Conservation (phyloP, 176 grass and related monocot genomes). For the Oryza longistaminata region DNA sequence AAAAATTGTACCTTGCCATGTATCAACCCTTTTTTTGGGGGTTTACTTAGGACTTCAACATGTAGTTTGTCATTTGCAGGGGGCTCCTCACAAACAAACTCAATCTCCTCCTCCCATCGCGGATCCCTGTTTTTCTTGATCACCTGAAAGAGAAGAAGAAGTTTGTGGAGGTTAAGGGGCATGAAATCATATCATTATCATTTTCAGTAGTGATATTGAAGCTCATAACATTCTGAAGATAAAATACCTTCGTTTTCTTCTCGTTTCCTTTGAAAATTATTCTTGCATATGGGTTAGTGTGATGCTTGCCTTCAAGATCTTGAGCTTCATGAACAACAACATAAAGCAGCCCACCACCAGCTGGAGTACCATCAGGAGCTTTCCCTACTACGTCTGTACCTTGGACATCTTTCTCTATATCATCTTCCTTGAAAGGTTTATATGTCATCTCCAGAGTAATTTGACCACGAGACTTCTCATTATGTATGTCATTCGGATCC, state of each 20-base stretch:
- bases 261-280: conserved; percentile 79
- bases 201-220: neutral
- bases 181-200: neutral
- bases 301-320: conserved; percentile 91
- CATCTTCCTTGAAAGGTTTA: conserved; percentile 84
- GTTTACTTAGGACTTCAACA: conserved; percentile 71
- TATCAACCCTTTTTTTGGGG: conserved; percentile 62
- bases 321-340: conserved; percentile 78
- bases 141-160: conserved; percentile 43
- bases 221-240: neutral
- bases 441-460: conserved; percentile 68
- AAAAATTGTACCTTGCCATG: conserved; percentile 76
- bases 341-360: conserved; percentile 78
- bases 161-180: neutral
- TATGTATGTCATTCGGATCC: conserved; percentile 64
- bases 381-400: neutral
- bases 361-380: conserved; percentile 60
- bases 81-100: conserved; percentile 81
- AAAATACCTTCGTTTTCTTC: conserved; percentile 84
- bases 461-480: conserved; percentile 73
- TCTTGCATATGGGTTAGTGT: conserved; percentile 78
- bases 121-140: conserved; percentile 94
- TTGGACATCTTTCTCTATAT: conserved; percentile 38
- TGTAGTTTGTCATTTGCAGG: conserved; percentile 80
- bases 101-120: conserved; percentile 70